Evolutionary conservation across 306 rosid species (phyloP).

Genomic region (Corylus americana): DNA sequence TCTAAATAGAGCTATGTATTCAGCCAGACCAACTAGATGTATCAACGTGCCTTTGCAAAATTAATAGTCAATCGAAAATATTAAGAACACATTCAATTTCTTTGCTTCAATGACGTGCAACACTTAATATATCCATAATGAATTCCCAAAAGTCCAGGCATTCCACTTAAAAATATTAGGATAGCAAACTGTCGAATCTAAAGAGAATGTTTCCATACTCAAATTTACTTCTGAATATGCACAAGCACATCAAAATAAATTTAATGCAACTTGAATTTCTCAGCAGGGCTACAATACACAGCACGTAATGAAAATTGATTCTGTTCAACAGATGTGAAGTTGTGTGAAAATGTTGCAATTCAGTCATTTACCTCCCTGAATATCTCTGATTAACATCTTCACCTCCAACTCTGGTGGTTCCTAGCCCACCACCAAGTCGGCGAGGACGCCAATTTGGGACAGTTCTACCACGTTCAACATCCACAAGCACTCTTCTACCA

Average conservation of each 20-base stretch:
- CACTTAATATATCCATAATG: not conserved
- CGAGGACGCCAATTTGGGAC: slow-evolving; percentile 99
- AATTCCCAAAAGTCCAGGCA: not conserved
- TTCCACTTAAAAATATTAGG: not conserved
- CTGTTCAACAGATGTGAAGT: not conserved
- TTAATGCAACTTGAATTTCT: not conserved
- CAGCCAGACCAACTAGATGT: not conserved
- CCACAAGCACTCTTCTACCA: slow-evolving; percentile 96
- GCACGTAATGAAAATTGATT: not conserved
- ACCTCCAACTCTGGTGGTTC: slow-evolving; percentile 94
- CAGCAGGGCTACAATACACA: not conserved
- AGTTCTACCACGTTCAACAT: slow-evolving; percentile 98
- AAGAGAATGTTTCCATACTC: not conserved
- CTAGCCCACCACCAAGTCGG: slow-evolving; percentile 97
- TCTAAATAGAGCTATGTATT: not conserved
- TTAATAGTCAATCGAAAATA: not conserved
- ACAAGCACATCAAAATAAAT: not conserved
- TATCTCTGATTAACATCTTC: slow-evolving; percentile 84
- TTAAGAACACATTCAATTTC: not conserved
- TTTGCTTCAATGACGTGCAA: slow-evolving; percentile 1
- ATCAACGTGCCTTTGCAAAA: not conserved
- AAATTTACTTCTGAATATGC: not conserved
- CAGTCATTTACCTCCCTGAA: slow-evolving; percentile 71
- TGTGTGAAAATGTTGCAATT: slow-evolving; percentile 6
- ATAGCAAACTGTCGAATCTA: not conserved